These are phyloP conservation scores for Teratosphaeria epicoccoides DNA, from an alignment of 2,329 filamentous ascomycete genomes.

Conservation along the genomic window DNA sequence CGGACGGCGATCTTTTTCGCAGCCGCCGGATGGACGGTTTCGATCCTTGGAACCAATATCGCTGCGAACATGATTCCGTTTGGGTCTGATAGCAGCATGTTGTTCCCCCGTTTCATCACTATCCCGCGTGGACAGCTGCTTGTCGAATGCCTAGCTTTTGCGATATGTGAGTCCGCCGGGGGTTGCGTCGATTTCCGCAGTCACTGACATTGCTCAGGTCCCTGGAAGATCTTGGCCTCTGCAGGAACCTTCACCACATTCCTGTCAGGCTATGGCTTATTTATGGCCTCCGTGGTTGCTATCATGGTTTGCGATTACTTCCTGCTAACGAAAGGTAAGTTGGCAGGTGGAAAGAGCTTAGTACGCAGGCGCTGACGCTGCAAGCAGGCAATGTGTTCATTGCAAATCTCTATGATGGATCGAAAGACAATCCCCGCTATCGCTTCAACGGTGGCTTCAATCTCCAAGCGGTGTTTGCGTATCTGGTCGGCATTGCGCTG, in stretches of 20 bases:
- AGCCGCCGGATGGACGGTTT: slow-evolving; percentile 23
- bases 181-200: no score
- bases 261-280: slow-evolving; percentile 49
- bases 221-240: slow-evolving; percentile 54
- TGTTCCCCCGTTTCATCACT: slow-evolving; percentile 44
- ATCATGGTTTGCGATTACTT: slow-evolving; percentile 53
- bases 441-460: slow-evolving; percentile 45
- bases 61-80: slow-evolving; percentile 29
- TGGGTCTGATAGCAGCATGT: slow-evolving; percentile 22
- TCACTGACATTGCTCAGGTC: no score
- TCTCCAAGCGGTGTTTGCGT: slow-evolving; percentile 48
- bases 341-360: not conserved
- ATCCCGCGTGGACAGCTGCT: slow-evolving; percentile 26
- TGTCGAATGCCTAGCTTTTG: slow-evolving; percentile 35
- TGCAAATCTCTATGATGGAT: slow-evolving; percentile 32
- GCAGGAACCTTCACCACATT: slow-evolving; percentile 51
- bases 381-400: slow-evolving; percentile 12
- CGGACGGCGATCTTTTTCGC: slow-evolving; percentile 32
- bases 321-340: slow-evolving; percentile 36
- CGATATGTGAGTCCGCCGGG: no score
- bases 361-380: not conserved
- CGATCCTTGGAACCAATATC: slow-evolving; percentile 31
- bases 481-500: slow-evolving; percentile 47
- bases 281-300: slow-evolving; percentile 52
- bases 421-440: slow-evolving; percentile 39